A percentile compares a stretch with the other conserved stretches of the same genome.
Evolutionary conservation across 345 rosid genomes (phyloP).

Genomic region (Sapria himalayana): DNA sequence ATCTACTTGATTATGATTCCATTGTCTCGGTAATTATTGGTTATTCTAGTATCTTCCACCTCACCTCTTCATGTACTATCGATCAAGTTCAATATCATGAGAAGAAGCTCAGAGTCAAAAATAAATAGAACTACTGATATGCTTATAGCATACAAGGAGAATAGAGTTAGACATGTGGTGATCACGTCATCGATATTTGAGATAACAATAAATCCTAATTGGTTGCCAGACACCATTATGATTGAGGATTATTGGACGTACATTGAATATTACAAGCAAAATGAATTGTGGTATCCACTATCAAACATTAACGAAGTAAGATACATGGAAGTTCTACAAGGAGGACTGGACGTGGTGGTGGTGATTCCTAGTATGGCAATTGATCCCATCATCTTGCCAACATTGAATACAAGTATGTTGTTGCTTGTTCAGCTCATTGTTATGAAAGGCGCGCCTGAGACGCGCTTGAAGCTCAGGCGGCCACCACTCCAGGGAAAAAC

Average conservation of each 20-base stretch:
- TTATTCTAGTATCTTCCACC: constrained; percentile 69
- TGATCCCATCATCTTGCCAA: constrained; percentile 66
- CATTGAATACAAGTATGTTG: constrained; percentile 64
- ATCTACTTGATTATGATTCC: constrained; percentile 60
- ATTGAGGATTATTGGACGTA: constrained; percentile 76
- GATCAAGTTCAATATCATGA: constrained; percentile 57
- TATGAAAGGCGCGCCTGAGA: too few relatives aligned
- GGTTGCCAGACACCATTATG: constrained; percentile 64
- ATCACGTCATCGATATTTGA: constrained; percentile 67
- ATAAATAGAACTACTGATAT: constrained; percentile 67
- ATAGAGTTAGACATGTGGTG: constrained; percentile 62
- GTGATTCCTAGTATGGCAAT: constrained; percentile 84
- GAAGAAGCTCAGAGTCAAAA: constrained; percentile 75
- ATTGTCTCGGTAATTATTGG: constrained; percentile 38
- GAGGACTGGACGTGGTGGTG: constrained; percentile 67
- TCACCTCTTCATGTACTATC: constrained; percentile 78
- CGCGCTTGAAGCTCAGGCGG: too few relatives aligned
- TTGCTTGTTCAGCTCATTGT: constrained; percentile 50
- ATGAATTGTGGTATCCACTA: constrained; percentile 65
- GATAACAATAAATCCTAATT: constrained; percentile 56
- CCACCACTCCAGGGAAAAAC: too few relatives aligned
- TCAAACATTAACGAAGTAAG: constrained; percentile 82
- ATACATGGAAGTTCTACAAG: constrained; percentile 67
- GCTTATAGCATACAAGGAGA: constrained; percentile 50
- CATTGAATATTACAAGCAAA: constrained; percentile 42